phyloP scores from a whole-genome alignment of 2,329 filamentous ascomycete genomes.

The Drechslera avenae region DNA sequence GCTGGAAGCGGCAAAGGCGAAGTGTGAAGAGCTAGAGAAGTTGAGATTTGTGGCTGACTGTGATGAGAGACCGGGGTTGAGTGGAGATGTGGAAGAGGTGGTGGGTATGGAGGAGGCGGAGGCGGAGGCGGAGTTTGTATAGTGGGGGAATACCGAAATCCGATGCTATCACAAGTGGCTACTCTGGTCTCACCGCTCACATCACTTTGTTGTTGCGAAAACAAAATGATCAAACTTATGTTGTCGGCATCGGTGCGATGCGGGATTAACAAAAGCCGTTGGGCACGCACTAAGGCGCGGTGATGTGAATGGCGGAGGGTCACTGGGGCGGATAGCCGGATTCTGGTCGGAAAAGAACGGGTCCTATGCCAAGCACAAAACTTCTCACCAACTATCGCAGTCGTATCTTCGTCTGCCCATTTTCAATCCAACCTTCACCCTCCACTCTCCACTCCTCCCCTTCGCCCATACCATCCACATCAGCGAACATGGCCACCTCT shows the following conservation, averaged over 20 bases:
- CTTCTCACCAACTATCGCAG: constrained; percentile 22
- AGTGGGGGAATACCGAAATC: neutral
- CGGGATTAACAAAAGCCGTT: constrained; percentile 15
- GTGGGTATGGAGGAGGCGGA: neutral
- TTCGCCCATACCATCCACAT: constrained; percentile 20
- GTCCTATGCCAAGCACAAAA: constrained; percentile 23
- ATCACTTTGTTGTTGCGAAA: neutral
- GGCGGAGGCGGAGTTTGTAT: neutral
- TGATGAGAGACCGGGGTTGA: neutral
- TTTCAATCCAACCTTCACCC: constrained; percentile 21
- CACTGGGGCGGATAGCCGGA: constrained; percentile 17
- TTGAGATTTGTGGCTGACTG: neutral
- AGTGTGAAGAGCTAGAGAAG: constrained; percentile 13
- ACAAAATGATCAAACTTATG: neutral
- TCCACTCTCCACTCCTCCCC: constrained; percentile 42
- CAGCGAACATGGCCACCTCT: constrained; percentile 38
- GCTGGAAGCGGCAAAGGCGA: constrained; percentile 9
- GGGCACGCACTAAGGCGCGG: constrained; percentile 15
- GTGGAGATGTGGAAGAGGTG: neutral
- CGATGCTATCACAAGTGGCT: too few relatives aligned
- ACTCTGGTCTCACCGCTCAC: too few relatives aligned
- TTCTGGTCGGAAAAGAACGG: constrained; percentile 21
- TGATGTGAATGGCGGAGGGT: constrained; percentile 21
- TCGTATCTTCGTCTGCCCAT: constrained; percentile 27
- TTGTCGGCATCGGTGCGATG: neutral